A percentile compares a stretch with the other conserved stretches of the same genome.
Evolutionary conservation across 2,329 filamentous ascomycete genomes (phyloP).

Genomic region (Aureobasidium sp.): DNA sequence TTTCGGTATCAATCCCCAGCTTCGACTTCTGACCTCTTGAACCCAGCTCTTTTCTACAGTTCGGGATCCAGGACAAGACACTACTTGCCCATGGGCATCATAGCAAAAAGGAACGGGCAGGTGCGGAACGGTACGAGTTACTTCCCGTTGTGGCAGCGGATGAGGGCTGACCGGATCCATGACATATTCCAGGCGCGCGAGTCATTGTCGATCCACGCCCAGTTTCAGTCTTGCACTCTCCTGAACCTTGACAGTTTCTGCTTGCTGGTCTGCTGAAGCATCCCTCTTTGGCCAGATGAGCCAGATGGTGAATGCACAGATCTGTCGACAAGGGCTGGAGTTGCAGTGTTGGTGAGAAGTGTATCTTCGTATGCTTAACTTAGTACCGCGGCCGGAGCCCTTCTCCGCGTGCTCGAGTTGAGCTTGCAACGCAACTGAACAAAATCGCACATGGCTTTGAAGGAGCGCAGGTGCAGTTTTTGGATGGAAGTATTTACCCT

Average conservation of each 20-base stretch:
- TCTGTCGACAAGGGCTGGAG: neutral
- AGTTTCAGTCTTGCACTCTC: neutral
- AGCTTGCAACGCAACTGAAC: neutral
- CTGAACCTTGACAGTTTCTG: neutral
- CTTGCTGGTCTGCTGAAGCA: neutral
- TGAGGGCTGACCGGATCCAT: neutral
- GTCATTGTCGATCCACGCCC: slow-evolving; percentile 2
- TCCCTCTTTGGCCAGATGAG: neutral
- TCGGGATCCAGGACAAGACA: neutral
- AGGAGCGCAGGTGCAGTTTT: neutral
- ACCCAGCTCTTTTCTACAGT: neutral
- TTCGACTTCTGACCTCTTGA: neutral
- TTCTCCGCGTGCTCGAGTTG: neutral
- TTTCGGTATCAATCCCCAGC: neutral
- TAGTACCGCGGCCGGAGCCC: neutral
- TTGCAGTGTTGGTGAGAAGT: neutral
- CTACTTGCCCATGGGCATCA: neutral
- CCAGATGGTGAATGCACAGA: neutral
- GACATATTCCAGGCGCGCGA: neutral
- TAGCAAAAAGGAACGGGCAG: neutral
- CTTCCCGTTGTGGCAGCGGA: neutral
- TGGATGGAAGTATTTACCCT: too few relatives aligned
- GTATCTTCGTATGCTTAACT: neutral
- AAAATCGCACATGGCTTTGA: neutral
- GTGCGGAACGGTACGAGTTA: slow-evolving; percentile 8